These are phyloP conservation scores for Leptographium flavum DNA, from an alignment of 2,329 filamentous ascomycete genomes.

Conservation along the genomic window DNA sequence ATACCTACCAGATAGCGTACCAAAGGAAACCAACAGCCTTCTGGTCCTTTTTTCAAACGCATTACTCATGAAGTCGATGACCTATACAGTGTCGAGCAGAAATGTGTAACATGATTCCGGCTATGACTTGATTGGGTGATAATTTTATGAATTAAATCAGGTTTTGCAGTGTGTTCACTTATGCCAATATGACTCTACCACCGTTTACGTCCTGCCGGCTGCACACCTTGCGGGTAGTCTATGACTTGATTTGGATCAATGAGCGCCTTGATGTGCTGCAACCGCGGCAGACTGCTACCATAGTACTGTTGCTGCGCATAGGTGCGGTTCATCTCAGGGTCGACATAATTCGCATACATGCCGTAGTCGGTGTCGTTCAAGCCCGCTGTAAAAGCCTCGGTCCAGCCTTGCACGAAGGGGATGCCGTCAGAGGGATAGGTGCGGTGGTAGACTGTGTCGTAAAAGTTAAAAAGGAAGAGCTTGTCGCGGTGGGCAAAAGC, in stretches of 20 bases:
- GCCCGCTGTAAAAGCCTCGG: conserved; percentile 18
- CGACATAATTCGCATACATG: conserved; percentile 39
- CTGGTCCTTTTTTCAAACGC: too few species aligned
- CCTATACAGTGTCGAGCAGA: too few species aligned
- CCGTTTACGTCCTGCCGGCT: conserved; percentile 9
- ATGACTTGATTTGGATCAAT: conserved; percentile 27
- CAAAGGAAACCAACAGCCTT: too few species aligned
- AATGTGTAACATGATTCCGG: too few species aligned
- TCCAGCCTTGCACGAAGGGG: conserved; percentile 26
- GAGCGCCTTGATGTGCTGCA: conserved; percentile 24
- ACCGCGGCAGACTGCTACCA: conserved; percentile 21
- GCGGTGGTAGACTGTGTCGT: conserved; percentile 20
- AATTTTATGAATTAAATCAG: too few species aligned
- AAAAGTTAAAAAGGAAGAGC: conserved; percentile 36
- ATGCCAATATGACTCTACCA: neutral
- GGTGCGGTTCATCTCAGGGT: conserved; percentile 29
- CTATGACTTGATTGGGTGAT: too few species aligned
- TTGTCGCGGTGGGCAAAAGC: conserved; percentile 27
- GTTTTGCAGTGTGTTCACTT: too few species aligned
- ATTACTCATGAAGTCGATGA: too few species aligned
- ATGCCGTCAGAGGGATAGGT: conserved; percentile 23
- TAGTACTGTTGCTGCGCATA: conserved; percentile 36
- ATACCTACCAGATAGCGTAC: too few species aligned
- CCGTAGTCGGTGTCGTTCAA: conserved; percentile 24
- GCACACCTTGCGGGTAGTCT: conserved; percentile 22